These are phyloP conservation scores for Akebia trifoliata DNA, from an alignment of 164 flowering plant genomes.

Conservation along the genomic window DNA sequence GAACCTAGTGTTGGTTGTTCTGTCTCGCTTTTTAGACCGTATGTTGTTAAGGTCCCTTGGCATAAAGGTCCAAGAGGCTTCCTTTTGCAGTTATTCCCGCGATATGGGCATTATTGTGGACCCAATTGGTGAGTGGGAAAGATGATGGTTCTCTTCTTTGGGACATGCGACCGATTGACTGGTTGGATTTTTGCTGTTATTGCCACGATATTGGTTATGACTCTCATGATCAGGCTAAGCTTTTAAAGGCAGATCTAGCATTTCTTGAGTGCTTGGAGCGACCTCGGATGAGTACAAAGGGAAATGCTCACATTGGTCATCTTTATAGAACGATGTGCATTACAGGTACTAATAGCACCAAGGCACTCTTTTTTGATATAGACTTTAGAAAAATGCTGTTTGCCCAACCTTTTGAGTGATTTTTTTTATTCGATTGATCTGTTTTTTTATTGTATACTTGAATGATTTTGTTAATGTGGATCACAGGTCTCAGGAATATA, in stretches of 20 bases:
- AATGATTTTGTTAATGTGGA: constrained; percentile 4
- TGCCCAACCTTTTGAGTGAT: neutral
- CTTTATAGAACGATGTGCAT: constrained; percentile 82
- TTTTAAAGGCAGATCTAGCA: constrained; percentile 83
- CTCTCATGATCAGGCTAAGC: constrained; percentile 75
- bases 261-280: constrained; percentile 92
- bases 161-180: constrained; percentile 90
- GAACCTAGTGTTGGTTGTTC: constrained; percentile 18
- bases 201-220: constrained; percentile 95
- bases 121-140: constrained; percentile 98
- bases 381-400: neutral
- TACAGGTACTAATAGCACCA: constrained; percentile 54
- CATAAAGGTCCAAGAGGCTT: constrained; percentile 78
- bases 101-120: constrained; percentile 96
- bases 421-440: neutral
- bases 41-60: constrained; percentile 91
- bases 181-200: constrained; percentile 92
- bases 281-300: constrained; percentile 51
- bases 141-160: constrained; percentile 70
- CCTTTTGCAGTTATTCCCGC: constrained; percentile 78
- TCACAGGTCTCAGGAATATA: constrained; percentile 71
- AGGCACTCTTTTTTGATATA: neutral
- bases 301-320: constrained; percentile 53
- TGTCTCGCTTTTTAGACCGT: constrained; percentile 65
- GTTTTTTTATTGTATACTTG: no score